phyloP scores from a whole-genome alignment of 2,329 filamentous ascomycete genomes.

The Verticillium dahliae region DNA sequence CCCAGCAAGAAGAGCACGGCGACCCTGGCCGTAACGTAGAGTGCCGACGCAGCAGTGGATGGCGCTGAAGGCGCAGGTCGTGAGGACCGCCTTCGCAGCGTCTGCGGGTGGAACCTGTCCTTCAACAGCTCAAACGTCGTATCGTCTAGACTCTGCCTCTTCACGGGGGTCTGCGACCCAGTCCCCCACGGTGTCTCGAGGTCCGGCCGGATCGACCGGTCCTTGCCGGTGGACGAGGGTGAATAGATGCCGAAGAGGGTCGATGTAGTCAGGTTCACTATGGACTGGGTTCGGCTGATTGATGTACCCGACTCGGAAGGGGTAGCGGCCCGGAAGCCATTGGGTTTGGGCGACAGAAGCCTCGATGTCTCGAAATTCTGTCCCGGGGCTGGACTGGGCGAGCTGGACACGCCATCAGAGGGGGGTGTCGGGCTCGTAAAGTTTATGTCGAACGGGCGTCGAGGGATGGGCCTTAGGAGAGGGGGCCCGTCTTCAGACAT shows the following conservation, averaged over 20 bases:
- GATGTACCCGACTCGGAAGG: slow-evolving; percentile 23
- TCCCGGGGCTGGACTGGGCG: slow-evolving; percentile 29
- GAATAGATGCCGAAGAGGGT: slow-evolving; percentile 91
- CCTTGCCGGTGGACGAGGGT: slow-evolving; percentile 49
- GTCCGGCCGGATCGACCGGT: slow-evolving; percentile 43
- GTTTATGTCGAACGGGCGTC: slow-evolving; percentile 62
- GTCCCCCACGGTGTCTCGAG: slow-evolving; percentile 70
- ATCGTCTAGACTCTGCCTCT: slow-evolving; percentile 32
- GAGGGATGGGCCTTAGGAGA: slow-evolving; percentile 63
- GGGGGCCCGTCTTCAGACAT: slow-evolving; percentile 42
- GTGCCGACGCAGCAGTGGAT: slow-evolving; percentile 20
- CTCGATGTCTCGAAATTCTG: slow-evolving; percentile 32
- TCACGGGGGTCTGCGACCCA: slow-evolving; percentile 63
- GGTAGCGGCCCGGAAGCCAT: slow-evolving; percentile 17
- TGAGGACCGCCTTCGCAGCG: slow-evolving; percentile 25
- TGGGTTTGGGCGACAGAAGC: slow-evolving; percentile 2
- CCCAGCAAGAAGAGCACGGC: slow-evolving; percentile 71
- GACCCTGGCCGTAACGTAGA: slow-evolving; percentile 52
- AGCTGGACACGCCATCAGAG: slow-evolving; percentile 24
- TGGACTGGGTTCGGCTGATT: slow-evolving; percentile 66
- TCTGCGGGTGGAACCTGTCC: slow-evolving; percentile 3
- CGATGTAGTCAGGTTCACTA: slow-evolving; percentile 80
- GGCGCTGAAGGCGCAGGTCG: slow-evolving; percentile 17
- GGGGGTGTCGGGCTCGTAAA: slow-evolving; percentile 39
- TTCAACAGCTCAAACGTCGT: slow-evolving; percentile 36